Conservation (phyloP, 2,329 filamentous ascomycete genomes). For the Fusarium domesticum region DNA sequence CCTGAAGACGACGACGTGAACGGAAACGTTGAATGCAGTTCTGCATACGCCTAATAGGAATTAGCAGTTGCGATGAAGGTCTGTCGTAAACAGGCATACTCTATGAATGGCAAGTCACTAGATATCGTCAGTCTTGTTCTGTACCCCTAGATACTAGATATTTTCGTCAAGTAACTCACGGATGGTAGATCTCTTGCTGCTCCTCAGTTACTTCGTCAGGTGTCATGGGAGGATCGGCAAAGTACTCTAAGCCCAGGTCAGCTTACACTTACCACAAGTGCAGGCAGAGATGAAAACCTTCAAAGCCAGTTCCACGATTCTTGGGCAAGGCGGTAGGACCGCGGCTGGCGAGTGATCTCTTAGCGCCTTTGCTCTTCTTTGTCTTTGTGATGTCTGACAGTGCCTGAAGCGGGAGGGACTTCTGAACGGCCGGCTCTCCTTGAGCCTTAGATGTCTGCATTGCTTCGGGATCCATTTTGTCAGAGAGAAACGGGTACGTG, state of each 20-base stretch:
- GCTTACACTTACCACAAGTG: not conserved
- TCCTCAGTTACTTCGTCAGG: constrained; percentile 66
- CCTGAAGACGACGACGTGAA: constrained; percentile 69
- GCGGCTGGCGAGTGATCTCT: constrained; percentile 23
- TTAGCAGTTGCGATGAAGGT: constrained; percentile 11
- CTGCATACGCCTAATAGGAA: constrained; percentile 66
- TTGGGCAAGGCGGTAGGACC: constrained; percentile 43
- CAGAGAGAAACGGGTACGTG: no score
- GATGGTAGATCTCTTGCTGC: constrained; percentile 60
- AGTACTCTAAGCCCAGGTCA: constrained; percentile 55
- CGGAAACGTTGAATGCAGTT: constrained; percentile 80
- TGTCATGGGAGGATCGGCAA: constrained; percentile 74
- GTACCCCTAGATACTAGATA: not conserved
- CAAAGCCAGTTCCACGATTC: constrained; percentile 62
- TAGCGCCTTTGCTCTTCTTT: constrained; percentile 18
- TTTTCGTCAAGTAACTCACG: constrained; percentile 41
- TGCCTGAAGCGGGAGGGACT: not conserved
- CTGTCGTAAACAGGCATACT: constrained; percentile 40
- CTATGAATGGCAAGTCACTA: constrained; percentile 52
- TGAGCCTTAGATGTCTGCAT: no score
- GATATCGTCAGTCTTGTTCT: constrained; percentile 23
- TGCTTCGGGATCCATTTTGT: no score
- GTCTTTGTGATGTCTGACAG: constrained; percentile 17
- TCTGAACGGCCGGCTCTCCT: no score
- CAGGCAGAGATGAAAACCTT: constrained; percentile 39